phyloP scores from a whole-genome alignment of 148 eudicot species.

The Amaranthus palmeri region DNA sequence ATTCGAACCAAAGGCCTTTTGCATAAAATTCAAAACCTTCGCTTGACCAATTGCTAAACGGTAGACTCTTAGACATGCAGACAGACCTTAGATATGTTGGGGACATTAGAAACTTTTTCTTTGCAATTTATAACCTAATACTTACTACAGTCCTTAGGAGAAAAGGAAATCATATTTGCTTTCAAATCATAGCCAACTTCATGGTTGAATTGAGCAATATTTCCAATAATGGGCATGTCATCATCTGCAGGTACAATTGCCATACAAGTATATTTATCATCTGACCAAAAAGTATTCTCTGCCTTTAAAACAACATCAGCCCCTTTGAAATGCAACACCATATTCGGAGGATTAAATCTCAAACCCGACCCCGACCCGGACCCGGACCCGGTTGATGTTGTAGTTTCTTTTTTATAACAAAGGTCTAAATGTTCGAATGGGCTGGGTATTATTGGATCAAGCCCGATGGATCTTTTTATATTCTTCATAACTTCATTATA shows the following conservation, averaged over 20 bases:
- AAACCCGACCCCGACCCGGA: not conserved
- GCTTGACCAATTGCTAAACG: no score
- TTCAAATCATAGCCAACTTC: conserved; percentile 21
- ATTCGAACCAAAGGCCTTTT: no score
- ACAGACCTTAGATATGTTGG: no score
- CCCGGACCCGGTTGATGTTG: not conserved
- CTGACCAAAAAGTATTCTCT: conserved; percentile 14
- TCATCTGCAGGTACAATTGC: conserved; percentile 17
- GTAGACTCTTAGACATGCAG: no score
- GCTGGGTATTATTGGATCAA: not conserved
- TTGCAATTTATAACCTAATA: not conserved
- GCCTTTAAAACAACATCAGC: conserved; percentile 26
- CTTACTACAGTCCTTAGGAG: conserved; percentile 20
- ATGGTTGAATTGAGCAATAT: conserved; percentile 26
- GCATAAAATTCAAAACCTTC: no score
- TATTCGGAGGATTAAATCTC: conserved; percentile 11
- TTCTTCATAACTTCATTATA: conserved; percentile 16
- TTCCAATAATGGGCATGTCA: conserved; percentile 20
- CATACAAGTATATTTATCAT: conserved; percentile 9
- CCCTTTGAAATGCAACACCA: conserved; percentile 26
- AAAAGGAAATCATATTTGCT: conserved; percentile 21
- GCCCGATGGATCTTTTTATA: not conserved
- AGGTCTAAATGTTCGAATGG: not conserved
- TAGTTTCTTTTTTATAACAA: conserved; percentile 10
- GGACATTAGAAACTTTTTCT: no score